Base-by-base conservation (phyloP, 176 grass and related monocot species). In the Oryza glumipatula region DNA sequence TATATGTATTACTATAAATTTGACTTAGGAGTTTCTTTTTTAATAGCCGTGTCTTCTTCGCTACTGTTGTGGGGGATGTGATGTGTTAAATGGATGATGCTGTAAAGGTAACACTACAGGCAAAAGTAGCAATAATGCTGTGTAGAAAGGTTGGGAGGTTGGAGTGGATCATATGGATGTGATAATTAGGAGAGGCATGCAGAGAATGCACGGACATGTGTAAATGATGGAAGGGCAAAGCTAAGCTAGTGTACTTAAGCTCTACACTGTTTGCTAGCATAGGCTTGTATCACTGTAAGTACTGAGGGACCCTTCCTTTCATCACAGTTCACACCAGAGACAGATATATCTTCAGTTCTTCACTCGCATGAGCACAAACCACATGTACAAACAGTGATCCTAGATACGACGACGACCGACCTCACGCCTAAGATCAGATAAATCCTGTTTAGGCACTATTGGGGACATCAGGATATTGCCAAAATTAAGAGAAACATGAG, bases 181-280 rank as follows among this genome's bases (percentile, higher is more conserved):
- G 67, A 67, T 88, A 73, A 78, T 65, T 78, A 46, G 80, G 68
- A 56, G 67, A 76, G 68, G 58, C 58, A 63, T 58, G 54, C 54
- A 58, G 54, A 73, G 68, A 15, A 15, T 26, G 81, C 75, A 84
- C 86, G 86, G 75, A 4, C 68, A 44, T 21, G 54, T 36, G 80
- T 9, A 79, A 83, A 79, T 84, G 22, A 88, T 84, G 80, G 19
- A 22, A 56, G 74, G 19, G 16, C 23, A 67, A 56, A 69, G 22
- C 75, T 45, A 51, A 44, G 39, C 74, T 44, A 74, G 80, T 88
- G 80, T 73, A 45, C 66, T 65, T 21, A 41, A 58, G 60, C 19
- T 4, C 28, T 4, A 4, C 60, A 67, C 72, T 67, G 21, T 41
- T 21, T 11, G 1, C 32, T 19, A 36, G 19, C 19, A 58, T n/a